Percentiles rank a stretch among this genome's conserved stretches.
Conservation (phyloP, 208 protist genomes). For the Herpetomonas muscarum region DNA sequence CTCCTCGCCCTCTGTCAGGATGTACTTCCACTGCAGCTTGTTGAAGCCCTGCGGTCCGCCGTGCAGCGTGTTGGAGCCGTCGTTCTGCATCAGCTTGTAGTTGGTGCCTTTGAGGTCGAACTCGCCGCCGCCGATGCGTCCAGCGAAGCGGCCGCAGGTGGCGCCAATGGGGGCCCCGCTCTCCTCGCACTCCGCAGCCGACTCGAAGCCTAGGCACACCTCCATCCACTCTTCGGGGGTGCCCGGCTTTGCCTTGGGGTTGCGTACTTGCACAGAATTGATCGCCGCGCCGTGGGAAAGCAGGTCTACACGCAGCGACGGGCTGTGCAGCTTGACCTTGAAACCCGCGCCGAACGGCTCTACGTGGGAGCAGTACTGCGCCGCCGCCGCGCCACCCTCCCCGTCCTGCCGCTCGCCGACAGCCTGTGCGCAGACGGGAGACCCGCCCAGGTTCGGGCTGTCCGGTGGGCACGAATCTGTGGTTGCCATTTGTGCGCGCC, state of each 20-base stretch:
- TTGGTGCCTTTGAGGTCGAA: conserved; percentile 37
- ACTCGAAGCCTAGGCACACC: conserved; percentile 45
- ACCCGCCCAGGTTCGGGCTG: not conserved
- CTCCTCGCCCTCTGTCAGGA: conserved; percentile 60
- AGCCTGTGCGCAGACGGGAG: conserved; percentile 13
- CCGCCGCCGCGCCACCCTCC: not conserved
- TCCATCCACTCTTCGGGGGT: conserved; percentile 37
- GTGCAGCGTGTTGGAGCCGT: conserved; percentile 57
- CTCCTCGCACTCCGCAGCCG: conserved; percentile 32
- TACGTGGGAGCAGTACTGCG: conserved; percentile 17
- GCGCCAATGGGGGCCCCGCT: conserved; percentile 14
- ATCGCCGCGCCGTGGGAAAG: conserved; percentile 59
- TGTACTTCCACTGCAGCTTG: conserved; percentile 66
- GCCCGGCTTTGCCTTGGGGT: conserved; percentile 19
- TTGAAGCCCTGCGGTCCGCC: conserved; percentile 62
- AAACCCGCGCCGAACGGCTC: conserved; percentile 64
- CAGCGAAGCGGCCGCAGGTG: conserved; percentile 57
- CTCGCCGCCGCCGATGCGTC: conserved; percentile 56
- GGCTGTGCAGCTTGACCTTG: conserved; percentile 39
- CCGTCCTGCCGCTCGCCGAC: not conserved
- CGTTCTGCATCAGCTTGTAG: conserved; percentile 66
- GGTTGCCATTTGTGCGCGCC: no score
- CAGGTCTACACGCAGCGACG: conserved; percentile 55
- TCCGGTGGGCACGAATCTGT: no score
- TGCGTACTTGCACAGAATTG: conserved; percentile 56